phyloP scores from a whole-genome alignment of 768 basidiomycete species.

The Boletus tomentosulus region DNA sequence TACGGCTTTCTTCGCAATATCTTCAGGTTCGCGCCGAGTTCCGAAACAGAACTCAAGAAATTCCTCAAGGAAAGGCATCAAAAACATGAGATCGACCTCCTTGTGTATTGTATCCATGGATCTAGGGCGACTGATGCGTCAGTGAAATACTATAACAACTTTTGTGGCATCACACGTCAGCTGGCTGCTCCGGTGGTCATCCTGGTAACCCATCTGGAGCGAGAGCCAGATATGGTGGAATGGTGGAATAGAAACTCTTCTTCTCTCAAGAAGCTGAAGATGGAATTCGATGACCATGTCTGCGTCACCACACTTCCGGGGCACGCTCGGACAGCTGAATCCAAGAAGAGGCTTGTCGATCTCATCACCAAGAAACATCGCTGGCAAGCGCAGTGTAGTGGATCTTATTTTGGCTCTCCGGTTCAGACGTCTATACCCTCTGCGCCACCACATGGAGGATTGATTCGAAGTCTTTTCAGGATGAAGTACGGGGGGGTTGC shows the following conservation, averaged over 20 bases:
- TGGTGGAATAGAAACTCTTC: slow-evolving; percentile 32
- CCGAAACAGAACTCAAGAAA: slow-evolving; percentile 18
- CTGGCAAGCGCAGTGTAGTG: slow-evolving; percentile 8
- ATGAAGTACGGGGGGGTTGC: neutral
- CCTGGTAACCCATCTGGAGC: slow-evolving; percentile 36
- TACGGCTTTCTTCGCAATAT: slow-evolving; percentile 8
- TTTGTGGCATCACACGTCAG: slow-evolving; percentile 35
- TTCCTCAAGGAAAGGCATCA: slow-evolving; percentile 19
- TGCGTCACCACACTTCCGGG: slow-evolving; percentile 34
- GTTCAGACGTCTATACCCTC: neutral
- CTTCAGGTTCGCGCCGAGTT: slow-evolving; percentile 3
- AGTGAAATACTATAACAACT: slow-evolving; percentile 30
- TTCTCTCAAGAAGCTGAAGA: slow-evolving; percentile 20
- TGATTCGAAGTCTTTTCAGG: neutral
- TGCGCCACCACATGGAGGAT: neutral
- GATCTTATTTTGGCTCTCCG: slow-evolving; percentile 10
- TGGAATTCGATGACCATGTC: slow-evolving; percentile 34
- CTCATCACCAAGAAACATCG: slow-evolving; percentile 6
- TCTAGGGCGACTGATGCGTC: slow-evolving; percentile 29
- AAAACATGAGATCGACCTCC: slow-evolving; percentile 33
- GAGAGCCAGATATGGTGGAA: slow-evolving; percentile 19
- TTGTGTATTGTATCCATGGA: slow-evolving; percentile 37
- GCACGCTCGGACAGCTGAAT: slow-evolving; percentile 8
- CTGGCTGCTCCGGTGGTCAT: slow-evolving; percentile 34
- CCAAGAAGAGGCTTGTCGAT: slow-evolving; percentile 11